Percentiles rank a stretch among this genome's conserved stretches.
phyloP scores from a whole-genome alignment of 257 asterid species.

The Solanum chaucha region DNA sequence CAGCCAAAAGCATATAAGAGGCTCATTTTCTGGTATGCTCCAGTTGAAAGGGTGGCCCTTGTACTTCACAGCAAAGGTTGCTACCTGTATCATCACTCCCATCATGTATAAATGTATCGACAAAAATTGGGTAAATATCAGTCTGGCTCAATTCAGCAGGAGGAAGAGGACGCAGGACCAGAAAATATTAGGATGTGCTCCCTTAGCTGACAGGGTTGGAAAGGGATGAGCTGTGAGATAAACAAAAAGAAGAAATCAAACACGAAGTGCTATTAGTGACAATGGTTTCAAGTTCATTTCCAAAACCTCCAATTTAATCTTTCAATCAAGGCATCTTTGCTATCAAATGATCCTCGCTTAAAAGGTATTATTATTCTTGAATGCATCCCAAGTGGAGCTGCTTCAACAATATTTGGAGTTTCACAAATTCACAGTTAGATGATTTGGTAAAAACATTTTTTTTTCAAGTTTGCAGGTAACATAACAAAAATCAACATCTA shows the following conservation, averaged over 20 bases:
- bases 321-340: not conserved
- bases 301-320: not conserved
- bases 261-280: not conserved
- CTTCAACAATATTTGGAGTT: not conserved
- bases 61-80: constrained; percentile 86
- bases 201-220: constrained; percentile 64
- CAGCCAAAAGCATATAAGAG: constrained; percentile 54
- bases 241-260: constrained; percentile 42
- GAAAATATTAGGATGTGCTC: constrained; percentile 80
- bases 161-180: constrained; percentile 76
- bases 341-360: not conserved
- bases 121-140: constrained; percentile 64
- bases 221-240: constrained; percentile 89
- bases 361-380: not conserved
- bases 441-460: not conserved
- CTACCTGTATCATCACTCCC: constrained; percentile 89
- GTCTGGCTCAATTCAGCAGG: constrained; percentile 87
- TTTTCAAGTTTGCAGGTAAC: not conserved
- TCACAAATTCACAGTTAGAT: not conserved
- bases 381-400: not conserved
- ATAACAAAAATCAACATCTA: not conserved
- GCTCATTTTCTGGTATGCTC: constrained; percentile 67
- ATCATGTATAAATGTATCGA: constrained; percentile 87
- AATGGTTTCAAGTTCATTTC: not conserved
- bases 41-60: constrained; percentile 88